Base-by-base conservation (phyloP, 208 protist genomes). In the Acanthamoeba royreba region DNA sequence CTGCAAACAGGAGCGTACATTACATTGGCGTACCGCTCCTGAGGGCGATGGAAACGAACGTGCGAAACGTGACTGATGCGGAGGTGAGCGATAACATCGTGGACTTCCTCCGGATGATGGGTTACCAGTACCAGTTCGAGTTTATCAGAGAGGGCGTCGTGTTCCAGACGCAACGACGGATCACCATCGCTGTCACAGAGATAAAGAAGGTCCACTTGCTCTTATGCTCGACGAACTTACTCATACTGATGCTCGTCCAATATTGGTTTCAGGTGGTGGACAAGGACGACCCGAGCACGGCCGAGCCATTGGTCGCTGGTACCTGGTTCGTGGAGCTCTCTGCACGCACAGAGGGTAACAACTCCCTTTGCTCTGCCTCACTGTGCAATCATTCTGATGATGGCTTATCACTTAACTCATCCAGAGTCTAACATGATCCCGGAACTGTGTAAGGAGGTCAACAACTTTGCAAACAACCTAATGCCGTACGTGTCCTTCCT, bases 81-180 rank as follows among this genome's bases (percentile, higher is more conserved):
- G 66, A 77, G 66, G 66, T 77, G 35, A 77, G 66, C 66, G 66
- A 77, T 38, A 77, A 77, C 66, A 77, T 77, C 66, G 45, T 77
- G 0, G 66, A 77, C 33, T 77, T 77, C 35, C 66, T 77, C 9
- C 66, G 66, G 35, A 31, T 77, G 35, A 77, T 77, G 66, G 66
- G 66, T 38, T 77, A 77, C 66, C 66, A 77, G 22, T 77, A 28
- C 8, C 66, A 77, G 66, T 77, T 77, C 8, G 66, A 77, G 66
- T 77, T 77, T 38, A 77, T 77, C 66, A 9, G 66, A 43, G 66
- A 77, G 35, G 66, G 66, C 1, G 38, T 77, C 35, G 66, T 77
- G 8, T 77, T 77, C 35, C 66, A 77, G 33, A 77, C 66, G 66
- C 66, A 77, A 38, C 66, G 66, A 31, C 38, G 45, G 66, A 43